Conservation (phyloP, 1,139 yeast species). For the Nakaseomyces uthaithaninus region DNA sequence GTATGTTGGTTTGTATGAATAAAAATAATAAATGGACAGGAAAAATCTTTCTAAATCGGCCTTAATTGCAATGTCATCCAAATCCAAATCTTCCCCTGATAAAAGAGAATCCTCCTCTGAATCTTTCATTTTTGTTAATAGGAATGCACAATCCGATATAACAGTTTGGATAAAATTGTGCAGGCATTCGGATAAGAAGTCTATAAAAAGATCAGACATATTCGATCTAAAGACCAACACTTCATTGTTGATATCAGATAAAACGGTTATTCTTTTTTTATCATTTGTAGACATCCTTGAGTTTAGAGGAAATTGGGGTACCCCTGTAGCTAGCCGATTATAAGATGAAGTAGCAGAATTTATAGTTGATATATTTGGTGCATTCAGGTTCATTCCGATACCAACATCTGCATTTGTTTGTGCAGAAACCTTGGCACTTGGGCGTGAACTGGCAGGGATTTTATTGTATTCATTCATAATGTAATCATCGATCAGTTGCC, state of each 20-base stretch:
- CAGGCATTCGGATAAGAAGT: constrained; percentile 32
- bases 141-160: constrained; percentile 66
- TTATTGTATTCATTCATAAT: constrained; percentile 17
- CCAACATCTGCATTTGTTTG: background rate
- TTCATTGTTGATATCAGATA: background rate
- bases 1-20: constrained; percentile 50
- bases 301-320: background rate
- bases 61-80: constrained; percentile 54
- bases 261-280: constrained; percentile 16
- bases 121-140: constrained; percentile 71
- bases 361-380: background rate
- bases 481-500: constrained; percentile 38
- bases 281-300: constrained; percentile 5
- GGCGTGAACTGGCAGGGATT: background rate
- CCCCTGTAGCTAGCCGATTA: background rate
- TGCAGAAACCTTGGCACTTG: background rate
- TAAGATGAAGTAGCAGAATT: background rate
- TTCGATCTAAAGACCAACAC: background rate
- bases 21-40: constrained; percentile 64
- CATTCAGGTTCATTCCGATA: background rate
- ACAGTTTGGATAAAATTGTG: constrained; percentile 53
- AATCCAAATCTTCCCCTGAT: constrained; percentile 40
- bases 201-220: constrained; percentile 17
- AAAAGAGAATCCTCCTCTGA: constrained; percentile 77
- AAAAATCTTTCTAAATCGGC: constrained; percentile 87